Evolutionary conservation across 2,329 filamentous ascomycete genomes (phyloP).

Genomic region (Epichloe brachyelytri): DNA sequence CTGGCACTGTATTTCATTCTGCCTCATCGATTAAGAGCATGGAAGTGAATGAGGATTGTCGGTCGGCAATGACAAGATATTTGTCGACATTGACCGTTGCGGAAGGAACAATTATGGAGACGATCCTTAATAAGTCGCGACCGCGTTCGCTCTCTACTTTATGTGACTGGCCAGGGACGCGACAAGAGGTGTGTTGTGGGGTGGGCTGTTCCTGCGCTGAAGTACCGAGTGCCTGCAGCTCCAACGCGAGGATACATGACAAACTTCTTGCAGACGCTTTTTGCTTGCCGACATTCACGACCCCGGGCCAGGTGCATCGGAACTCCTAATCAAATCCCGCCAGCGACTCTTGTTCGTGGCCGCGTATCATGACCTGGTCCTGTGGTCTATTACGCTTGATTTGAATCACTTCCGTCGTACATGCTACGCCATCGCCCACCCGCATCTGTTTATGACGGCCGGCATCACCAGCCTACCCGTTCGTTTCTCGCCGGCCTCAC

Average conservation of each 20-base stretch:
- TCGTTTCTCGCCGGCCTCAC: slow-evolving; percentile 25
- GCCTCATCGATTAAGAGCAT: no score
- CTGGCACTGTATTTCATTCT: background rate
- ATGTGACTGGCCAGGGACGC: background rate
- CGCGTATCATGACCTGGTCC: background rate
- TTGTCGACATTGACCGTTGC: no score
- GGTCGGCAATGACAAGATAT: no score
- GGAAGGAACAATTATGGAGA: no score
- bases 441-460: slow-evolving; percentile 22
- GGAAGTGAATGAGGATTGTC: no score
- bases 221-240: background rate
- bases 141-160: background rate
- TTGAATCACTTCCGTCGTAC: background rate
- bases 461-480: slow-evolving; percentile 17
- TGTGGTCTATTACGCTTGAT: background rate
- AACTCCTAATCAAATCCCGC: background rate
- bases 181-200: background rate
- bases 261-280: background rate
- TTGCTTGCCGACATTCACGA: background rate
- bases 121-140: background rate
- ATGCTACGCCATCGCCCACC: background rate
- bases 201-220: background rate
- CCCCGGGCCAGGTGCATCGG: background rate
- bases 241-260: background rate
- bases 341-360: background rate